phyloP scores from a whole-genome alignment of 2,329 filamentous ascomycete species.

The Mycocentrospora acerina region DNA sequence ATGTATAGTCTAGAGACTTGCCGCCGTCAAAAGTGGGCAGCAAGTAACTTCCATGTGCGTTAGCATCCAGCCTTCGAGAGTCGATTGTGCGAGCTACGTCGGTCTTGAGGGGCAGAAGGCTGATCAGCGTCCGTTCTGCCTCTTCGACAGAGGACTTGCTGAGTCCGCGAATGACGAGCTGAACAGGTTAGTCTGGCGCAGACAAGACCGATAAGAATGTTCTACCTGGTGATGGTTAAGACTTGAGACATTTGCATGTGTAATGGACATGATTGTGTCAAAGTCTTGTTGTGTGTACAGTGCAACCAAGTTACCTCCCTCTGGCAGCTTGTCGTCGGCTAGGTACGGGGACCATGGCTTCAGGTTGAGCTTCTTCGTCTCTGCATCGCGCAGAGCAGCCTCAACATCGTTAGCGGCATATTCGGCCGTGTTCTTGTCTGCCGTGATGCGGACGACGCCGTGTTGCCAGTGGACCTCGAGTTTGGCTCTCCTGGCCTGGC shows the following conservation, averaged over 20 bases:
- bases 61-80: conserved; percentile 14
- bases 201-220: too few species aligned
- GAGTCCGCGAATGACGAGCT: conserved; percentile 35
- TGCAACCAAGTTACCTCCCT: conserved; percentile 7
- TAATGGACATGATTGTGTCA: conserved; percentile 22
- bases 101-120: conserved; percentile 26
- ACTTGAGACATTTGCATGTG: conserved; percentile 23
- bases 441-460: conserved; percentile 38
- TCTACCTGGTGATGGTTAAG: too few species aligned
- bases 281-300: conserved; percentile 20
- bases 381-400: conserved; percentile 19
- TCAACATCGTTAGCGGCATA: conserved; percentile 40
- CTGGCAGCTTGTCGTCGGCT: conserved; percentile 3
- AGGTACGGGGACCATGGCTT: conserved; percentile 23
- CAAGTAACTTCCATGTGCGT: conserved; percentile 15
- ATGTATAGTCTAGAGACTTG: conserved; percentile 22
- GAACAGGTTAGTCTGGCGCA: conserved; percentile 2
- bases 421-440: conserved; percentile 38
- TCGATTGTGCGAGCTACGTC: conserved; percentile 17
- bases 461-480: conserved; percentile 29
- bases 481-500: conserved; percentile 28
- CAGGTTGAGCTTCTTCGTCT: conserved; percentile 20
- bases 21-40: conserved; percentile 18
- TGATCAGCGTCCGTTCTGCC: conserved; percentile 31
- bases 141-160: conserved; percentile 23